Conservation (phyloP, 225 moss, liverwort and hornwort genomes). For the Sphagnum contortum region DNA sequence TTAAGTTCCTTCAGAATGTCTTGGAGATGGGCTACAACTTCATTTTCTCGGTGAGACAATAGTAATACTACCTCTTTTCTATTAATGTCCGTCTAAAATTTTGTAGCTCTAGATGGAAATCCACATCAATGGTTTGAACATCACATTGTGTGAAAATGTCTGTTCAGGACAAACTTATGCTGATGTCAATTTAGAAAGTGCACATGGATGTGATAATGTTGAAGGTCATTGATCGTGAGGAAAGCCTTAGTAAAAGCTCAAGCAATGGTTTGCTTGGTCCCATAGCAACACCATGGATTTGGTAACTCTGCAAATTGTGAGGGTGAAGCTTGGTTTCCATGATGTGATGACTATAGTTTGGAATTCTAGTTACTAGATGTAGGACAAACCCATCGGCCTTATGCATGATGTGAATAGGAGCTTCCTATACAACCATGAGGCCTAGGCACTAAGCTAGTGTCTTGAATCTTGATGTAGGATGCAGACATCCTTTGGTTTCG, state of each 20-base stretch:
- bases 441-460: too few relatives aligned
- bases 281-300: too few relatives aligned
- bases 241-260: too few relatives aligned
- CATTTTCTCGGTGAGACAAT: slow-evolving; percentile 60
- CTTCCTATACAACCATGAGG: too few relatives aligned
- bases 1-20: slow-evolving; percentile 46
- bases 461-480: slow-evolving; percentile 35
- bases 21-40: slow-evolving; percentile 81
- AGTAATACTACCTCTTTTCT: not conserved
- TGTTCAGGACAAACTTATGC: too few relatives aligned
- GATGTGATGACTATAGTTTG: not conserved
- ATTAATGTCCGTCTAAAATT: not conserved
- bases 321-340: not conserved
- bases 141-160: not conserved
- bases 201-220: not conserved
- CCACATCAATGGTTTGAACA: too few relatives aligned
- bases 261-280: too few relatives aligned
- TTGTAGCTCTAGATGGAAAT: too few relatives aligned
- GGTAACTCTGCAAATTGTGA: not conserved
- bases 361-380: too few relatives aligned
- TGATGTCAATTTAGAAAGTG: not conserved
- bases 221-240: not conserved
- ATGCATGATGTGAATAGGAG: too few relatives aligned
- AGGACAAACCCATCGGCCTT: too few relatives aligned
- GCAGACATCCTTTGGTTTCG: slow-evolving; percentile 83